Evolutionary conservation across 495 filamentous ascomycete species (phyloP).

Genomic region (Tuber aestivum): DNA sequence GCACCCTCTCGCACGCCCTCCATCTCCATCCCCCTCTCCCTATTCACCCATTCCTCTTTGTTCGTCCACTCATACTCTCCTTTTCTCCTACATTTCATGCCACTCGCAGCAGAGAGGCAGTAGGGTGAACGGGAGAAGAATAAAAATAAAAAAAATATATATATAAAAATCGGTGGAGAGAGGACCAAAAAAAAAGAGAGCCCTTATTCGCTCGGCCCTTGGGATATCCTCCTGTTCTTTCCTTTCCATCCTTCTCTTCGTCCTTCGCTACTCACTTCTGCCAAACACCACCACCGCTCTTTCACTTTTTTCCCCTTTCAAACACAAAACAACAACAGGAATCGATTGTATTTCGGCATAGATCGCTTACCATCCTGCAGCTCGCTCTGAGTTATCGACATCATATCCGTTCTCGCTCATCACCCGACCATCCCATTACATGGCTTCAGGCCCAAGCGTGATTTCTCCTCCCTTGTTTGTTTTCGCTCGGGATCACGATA

Average conservation of each 20-base stretch:
- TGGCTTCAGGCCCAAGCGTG: slow-evolving; percentile 34
- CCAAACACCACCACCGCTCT: not conserved
- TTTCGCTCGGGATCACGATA: slow-evolving; percentile 13
- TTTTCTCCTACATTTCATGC: slow-evolving; percentile 32
- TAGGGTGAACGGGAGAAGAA: not conserved
- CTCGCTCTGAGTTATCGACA: slow-evolving; percentile 6
- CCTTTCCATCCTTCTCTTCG: slow-evolving; percentile 7
- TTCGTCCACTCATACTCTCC: slow-evolving; percentile 1
- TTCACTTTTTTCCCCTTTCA: not conserved
- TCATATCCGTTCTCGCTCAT: slow-evolving; percentile 12
- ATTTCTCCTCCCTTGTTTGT: slow-evolving; percentile 11
- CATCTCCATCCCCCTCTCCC: slow-evolving; percentile 34
- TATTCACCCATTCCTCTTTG: slow-evolving; percentile 29
- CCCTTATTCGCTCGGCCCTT: slow-evolving; percentile 32
- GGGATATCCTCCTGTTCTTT: slow-evolving; percentile 27
- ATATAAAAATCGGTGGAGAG: not conserved
- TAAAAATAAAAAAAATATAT: not conserved
- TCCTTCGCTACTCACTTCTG: slow-evolving; percentile 17
- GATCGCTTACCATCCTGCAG: not conserved
- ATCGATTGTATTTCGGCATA: not conserved
- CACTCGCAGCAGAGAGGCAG: slow-evolving; percentile 19
- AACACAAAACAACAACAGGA: not conserved
- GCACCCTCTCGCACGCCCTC: slow-evolving; percentile 28
- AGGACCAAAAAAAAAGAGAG: slow-evolving; percentile 23
- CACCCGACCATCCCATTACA: slow-evolving; percentile 13